These are phyloP conservation scores for Fagopyrum tataricum DNA, from an alignment of 148 eudicot species.

Conservation along the genomic window DNA sequence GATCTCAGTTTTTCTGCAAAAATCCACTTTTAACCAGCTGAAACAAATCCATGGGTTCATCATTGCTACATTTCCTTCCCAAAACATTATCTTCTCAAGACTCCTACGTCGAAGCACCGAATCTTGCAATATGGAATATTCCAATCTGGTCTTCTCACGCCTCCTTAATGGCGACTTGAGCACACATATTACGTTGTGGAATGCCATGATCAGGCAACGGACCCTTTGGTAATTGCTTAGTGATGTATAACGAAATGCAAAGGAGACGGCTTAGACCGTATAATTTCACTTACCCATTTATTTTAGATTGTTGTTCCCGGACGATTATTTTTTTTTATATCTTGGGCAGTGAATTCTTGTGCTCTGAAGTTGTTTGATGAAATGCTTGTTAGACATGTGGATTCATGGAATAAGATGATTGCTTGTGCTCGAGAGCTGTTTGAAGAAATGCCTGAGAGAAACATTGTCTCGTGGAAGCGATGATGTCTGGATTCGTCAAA, in stretches of 20 bases:
- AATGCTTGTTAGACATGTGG: constrained; percentile 20
- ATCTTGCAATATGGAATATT: constrained; percentile 27
- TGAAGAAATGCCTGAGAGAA: constrained; percentile 28
- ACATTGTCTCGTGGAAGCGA: constrained; percentile 33
- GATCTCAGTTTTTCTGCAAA: constrained; percentile 19
- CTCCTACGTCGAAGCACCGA: constrained; percentile 36
- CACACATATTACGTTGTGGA: constrained; percentile 26
- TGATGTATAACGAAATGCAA: constrained; percentile 26
- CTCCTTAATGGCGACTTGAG: constrained; percentile 14
- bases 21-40: constrained; percentile 27
- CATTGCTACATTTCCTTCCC: constrained; percentile 18
- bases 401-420: constrained; percentile 27
- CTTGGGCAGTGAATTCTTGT: constrained; percentile 22
- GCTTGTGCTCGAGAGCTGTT: constrained; percentile 20
- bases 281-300: constrained; percentile 38
- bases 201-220: constrained; percentile 38
- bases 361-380: constrained; percentile 25
- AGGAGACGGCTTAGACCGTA: constrained; percentile 28
- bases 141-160: constrained; percentile 20
- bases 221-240: constrained; percentile 21
- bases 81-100: constrained; percentile 19
- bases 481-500: constrained; percentile 24
- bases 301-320: constrained; percentile 22
- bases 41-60: constrained; percentile 31
- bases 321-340: constrained; percentile 20